Conservation (phyloP, 169 alveolate genomes). For the Theileria orientalis region DNA sequence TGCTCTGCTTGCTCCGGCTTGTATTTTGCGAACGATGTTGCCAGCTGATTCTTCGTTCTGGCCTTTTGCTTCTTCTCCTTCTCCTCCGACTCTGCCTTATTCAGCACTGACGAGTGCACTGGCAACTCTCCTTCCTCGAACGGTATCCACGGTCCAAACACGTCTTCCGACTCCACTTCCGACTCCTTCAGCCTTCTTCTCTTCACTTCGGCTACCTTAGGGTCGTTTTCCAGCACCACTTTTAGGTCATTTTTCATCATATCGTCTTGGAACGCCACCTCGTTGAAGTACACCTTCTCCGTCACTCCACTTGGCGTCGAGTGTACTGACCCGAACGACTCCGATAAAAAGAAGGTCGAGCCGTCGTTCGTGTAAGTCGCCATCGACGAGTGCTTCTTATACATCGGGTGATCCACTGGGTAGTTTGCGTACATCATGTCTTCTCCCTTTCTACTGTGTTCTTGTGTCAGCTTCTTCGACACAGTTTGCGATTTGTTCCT, state of each 20-base stretch:
- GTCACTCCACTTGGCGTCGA: conserved; percentile 56
- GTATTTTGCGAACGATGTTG: conserved; percentile 3
- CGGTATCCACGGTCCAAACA: conserved; percentile 67
- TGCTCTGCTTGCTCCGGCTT: conserved; percentile 39
- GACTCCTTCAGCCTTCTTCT: conserved; percentile 27
- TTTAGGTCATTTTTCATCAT: conserved; percentile 22
- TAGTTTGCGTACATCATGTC: conserved; percentile 50
- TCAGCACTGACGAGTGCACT: conserved; percentile 6
- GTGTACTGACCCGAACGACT: conserved; percentile 34
- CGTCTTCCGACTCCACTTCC: conserved; percentile 33
- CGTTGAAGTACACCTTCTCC: conserved; percentile 54
- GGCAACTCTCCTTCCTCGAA: conserved; percentile 53
- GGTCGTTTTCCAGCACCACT: conserved; percentile 24
- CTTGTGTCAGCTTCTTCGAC: conserved; percentile 11
- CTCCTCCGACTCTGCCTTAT: neutral
- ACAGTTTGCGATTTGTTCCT: conserved; percentile 5
- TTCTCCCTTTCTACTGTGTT: conserved; percentile 36
- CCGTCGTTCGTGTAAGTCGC: conserved; percentile 19
- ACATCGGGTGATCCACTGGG: conserved; percentile 57
- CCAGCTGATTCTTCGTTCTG: conserved; percentile 4
- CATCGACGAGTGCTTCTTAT: neutral
- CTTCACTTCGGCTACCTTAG: neutral
- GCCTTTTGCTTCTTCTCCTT: neutral
- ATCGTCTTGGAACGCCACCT: conserved; percentile 40
- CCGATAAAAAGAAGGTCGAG: neutral